phyloP scores from a whole-genome alignment of 768 basidiomycete genomes.

The Hygrophorus pudorinus region DNA sequence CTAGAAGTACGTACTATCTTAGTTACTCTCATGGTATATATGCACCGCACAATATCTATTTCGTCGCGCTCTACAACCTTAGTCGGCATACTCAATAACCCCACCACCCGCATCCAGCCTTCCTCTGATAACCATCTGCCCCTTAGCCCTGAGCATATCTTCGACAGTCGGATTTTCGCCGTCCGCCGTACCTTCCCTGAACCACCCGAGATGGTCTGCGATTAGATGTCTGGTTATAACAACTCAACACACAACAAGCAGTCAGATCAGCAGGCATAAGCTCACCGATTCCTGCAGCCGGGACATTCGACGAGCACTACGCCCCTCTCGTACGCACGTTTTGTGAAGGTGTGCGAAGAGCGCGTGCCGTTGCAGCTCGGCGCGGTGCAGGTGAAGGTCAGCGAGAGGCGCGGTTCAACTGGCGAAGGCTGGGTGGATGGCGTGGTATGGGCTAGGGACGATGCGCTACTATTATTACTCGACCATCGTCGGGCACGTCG shows the following conservation, averaged over 20 bases:
- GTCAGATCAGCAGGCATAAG: too few species aligned
- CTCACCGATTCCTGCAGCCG: slow-evolving; percentile 77
- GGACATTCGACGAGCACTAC: slow-evolving; percentile 92
- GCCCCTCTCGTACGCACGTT: slow-evolving; percentile 75
- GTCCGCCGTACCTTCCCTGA: slow-evolving; percentile 68
- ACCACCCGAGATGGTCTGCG: slow-evolving; percentile 90
- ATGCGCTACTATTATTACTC: too few species aligned
- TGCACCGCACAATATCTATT: too few species aligned
- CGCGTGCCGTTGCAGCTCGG: slow-evolving; percentile 51
- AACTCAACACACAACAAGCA: neutral
- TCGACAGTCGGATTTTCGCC: slow-evolving; percentile 75
- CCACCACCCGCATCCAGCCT: slow-evolving; percentile 33
- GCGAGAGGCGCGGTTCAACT: slow-evolving; percentile 50
- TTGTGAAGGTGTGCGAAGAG: slow-evolving; percentile 83
- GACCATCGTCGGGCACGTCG: too few species aligned
- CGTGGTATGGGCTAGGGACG: too few species aligned
- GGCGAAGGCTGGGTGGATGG: neutral
- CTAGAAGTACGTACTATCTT: slow-evolving; percentile 20
- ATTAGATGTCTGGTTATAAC: slow-evolving; percentile 57
- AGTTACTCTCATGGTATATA: too few species aligned
- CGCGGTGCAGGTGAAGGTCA: slow-evolving; percentile 86
- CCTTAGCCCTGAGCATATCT: slow-evolving; percentile 66
- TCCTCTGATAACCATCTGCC: slow-evolving; percentile 61
- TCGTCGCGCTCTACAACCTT: slow-evolving; percentile 3
- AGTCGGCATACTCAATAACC: slow-evolving; percentile 43